A percentile compares a stretch with the other conserved stretches of the same genome.
Evolutionary conservation across 805 yeast genomes (phyloP).

Genomic region (Suhomyces faveliae): DNA sequence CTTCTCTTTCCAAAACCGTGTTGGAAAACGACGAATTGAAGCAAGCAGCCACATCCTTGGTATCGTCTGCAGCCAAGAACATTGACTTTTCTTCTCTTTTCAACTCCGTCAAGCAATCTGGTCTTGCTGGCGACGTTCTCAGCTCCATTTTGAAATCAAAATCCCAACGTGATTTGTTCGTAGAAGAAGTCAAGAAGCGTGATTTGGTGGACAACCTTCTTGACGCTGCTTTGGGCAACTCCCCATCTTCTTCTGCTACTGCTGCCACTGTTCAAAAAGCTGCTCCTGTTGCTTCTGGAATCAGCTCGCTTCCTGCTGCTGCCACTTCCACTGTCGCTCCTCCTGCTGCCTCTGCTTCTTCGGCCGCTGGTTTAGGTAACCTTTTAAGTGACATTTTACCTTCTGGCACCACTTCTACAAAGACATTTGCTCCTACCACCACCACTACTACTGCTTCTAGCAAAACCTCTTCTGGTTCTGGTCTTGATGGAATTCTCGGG

Average conservation of each 20-base stretch:
- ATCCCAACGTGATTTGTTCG: conserved; percentile 2
- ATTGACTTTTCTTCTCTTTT: conserved; percentile 22
- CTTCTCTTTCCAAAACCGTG: conserved; percentile 21
- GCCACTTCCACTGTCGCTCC: conserved; percentile 7
- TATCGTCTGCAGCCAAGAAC: conserved; percentile 20
- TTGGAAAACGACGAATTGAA: conserved; percentile 21
- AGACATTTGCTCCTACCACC: conserved; percentile 4
- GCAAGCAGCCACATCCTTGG: conserved; percentile 19
- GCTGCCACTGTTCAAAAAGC: conserved; percentile 5
- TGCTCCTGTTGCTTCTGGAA: neutral
- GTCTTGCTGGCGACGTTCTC: conserved; percentile 19
- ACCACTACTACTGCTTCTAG: conserved; percentile 8
- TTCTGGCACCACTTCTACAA: too few relatives aligned
- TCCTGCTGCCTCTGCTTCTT: conserved; percentile 5
- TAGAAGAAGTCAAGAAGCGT: neutral
- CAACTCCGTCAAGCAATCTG: conserved; percentile 26
- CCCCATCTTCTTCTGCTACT: conserved; percentile 6
- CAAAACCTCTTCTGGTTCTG: conserved; percentile 9
- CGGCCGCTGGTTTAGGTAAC: conserved; percentile 9
- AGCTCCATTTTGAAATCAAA: conserved; percentile 5
- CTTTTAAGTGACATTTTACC: conserved; percentile 14
- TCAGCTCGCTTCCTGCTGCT: neutral
- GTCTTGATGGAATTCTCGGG: conserved; percentile 10
- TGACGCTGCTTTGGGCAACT: conserved; percentile 6
- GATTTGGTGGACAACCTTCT: conserved; percentile 9